A percentile compares a stretch with the other conserved stretches of the same genome.
These are phyloP conservation scores for Pseudopithomyces maydicus DNA, from an alignment of 2,329 filamentous ascomycete genomes.

Conservation along the genomic window DNA sequence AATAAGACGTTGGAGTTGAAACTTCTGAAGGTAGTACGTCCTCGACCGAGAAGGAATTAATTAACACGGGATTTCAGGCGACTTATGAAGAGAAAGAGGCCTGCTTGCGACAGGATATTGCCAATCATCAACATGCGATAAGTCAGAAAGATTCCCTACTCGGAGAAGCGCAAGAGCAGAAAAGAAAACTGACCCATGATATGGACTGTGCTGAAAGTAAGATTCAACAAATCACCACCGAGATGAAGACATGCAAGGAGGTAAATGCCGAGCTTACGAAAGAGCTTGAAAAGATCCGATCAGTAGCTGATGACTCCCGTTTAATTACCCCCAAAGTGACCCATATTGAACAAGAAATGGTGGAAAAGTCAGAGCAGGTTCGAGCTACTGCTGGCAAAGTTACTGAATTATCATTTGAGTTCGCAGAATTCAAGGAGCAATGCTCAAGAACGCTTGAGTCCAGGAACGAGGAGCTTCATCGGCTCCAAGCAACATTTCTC, in stretches of 20 bases:
- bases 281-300: slow-evolving; percentile 8
- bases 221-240: slow-evolving; percentile 1
- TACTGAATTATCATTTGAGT: background rate
- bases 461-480: background rate
- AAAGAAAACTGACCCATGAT: slow-evolving; percentile 3
- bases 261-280: slow-evolving; percentile 14
- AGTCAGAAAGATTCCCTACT: slow-evolving; percentile 17
- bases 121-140: slow-evolving; percentile 16
- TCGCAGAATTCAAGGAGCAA: background rate
- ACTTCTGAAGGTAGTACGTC: slow-evolving; percentile 6
- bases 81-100: slow-evolving; percentile 18
- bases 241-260: slow-evolving; percentile 14
- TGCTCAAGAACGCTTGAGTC: background rate
- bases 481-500: background rate
- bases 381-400: background rate
- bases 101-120: slow-evolving; percentile 17
- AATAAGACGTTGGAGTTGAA: slow-evolving; percentile 8
- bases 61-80: slow-evolving; percentile 9
- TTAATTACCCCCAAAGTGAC: slow-evolving; percentile 9
- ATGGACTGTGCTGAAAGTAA: slow-evolving; percentile 6
- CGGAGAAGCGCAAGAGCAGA: slow-evolving; percentile 7
- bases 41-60: slow-evolving; percentile 4
- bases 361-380: slow-evolving; percentile 9
- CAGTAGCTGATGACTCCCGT: background rate
- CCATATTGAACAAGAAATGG: slow-evolving; percentile 15